These are phyloP conservation scores for Pistacia integerrima DNA, from an alignment of 345 rosid species.

Conservation along the genomic window DNA sequence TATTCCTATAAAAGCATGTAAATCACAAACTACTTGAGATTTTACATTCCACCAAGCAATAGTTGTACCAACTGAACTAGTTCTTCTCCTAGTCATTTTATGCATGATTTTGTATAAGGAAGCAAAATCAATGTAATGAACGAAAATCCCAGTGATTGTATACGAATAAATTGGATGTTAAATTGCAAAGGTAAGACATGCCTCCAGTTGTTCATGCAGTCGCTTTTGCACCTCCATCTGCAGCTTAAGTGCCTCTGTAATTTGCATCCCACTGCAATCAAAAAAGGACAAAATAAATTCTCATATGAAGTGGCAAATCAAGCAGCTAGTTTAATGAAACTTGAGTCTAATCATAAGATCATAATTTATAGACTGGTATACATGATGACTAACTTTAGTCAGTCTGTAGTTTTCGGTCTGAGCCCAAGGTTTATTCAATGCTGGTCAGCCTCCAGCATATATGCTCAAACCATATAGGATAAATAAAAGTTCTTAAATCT, in stretches of 20 bases:
- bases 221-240: slow-evolving; percentile 99
- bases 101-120: not conserved
- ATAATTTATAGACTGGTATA: not conserved
- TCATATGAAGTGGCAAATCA: slow-evolving; percentile 7
- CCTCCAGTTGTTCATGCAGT: slow-evolving; percentile 96
- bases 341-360: not conserved
- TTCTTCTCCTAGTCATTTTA: not conserved
- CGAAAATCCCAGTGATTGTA: not conserved
- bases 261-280: slow-evolving; percentile 87
- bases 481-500: not conserved
- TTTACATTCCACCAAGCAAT: not conserved
- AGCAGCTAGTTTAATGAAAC: slow-evolving; percentile 11
- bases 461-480: not conserved
- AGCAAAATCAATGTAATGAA: not conserved
- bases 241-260: slow-evolving; percentile 98
- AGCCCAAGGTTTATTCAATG: not conserved
- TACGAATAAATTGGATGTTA: not conserved
- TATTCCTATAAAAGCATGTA: not conserved
- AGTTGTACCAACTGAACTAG: not conserved
- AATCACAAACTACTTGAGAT: slow-evolving; percentile 5
- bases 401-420: not conserved
- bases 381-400: not conserved
- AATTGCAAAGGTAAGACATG: slow-evolving; percentile 40
- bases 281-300: slow-evolving; percentile 13
- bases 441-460: slow-evolving; percentile 1